Percentiles rank a stretch among this genome's conserved stretches.
Conservation (phyloP, 2,329 filamentous ascomycete genomes). For the Emergomyces africanus region DNA sequence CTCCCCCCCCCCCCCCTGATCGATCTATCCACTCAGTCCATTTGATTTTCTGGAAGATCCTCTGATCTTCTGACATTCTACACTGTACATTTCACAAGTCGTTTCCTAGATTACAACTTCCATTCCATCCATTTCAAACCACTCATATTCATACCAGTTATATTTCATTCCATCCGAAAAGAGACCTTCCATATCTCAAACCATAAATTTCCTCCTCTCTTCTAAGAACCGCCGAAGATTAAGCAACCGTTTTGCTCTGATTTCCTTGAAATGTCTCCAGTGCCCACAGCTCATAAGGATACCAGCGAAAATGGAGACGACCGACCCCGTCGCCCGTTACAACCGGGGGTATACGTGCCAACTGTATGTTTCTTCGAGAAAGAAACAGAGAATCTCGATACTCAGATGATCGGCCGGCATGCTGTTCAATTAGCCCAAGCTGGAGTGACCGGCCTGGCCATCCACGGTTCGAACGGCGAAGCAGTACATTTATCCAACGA, state of each 20-base stretch:
- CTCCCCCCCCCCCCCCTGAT: neutral
- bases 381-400: slow-evolving; percentile 72
- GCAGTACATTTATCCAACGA: slow-evolving; percentile 69
- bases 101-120: neutral
- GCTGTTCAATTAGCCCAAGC: slow-evolving; percentile 63
- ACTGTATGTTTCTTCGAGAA: slow-evolving; percentile 76
- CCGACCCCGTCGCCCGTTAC: slow-evolving; percentile 1
- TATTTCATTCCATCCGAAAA: neutral
- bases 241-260: neutral
- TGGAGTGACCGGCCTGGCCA: slow-evolving; percentile 68
- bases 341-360: slow-evolving; percentile 10
- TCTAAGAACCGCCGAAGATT: neutral
- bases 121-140: no score
- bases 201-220: neutral
- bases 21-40: neutral
- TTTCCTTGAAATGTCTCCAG: neutral
- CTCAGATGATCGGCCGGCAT: slow-evolving; percentile 66
- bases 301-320: neutral
- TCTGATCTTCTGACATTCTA: neutral
- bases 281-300: slow-evolving; percentile 1
- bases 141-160: neutral
- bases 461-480: slow-evolving; percentile 85
- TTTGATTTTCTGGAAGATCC: neutral
- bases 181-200: neutral
- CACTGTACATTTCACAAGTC: neutral